These are phyloP conservation scores for Gaultheria prostrata DNA, from an alignment of 148 eudicot genomes.

Conservation along the genomic window DNA sequence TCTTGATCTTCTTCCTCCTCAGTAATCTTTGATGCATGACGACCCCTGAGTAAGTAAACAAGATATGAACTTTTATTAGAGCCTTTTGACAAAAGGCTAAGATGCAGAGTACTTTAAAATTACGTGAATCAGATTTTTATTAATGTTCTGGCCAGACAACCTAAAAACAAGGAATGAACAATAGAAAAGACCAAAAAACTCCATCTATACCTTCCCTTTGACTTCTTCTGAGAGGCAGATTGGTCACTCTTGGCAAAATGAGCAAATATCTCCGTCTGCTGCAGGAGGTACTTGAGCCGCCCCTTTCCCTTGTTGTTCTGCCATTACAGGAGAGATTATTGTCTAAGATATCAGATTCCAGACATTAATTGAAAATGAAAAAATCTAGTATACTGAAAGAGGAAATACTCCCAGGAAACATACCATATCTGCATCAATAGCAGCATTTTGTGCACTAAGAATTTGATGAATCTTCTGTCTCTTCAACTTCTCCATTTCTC, in stretches of 20 bases:
- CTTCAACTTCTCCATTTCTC: conserved; percentile 79
- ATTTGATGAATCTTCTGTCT: conserved; percentile 89
- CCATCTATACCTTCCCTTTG: conserved; percentile 62
- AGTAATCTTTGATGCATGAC: conserved; percentile 95
- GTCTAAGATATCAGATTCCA: not conserved
- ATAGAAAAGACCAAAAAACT: not conserved
- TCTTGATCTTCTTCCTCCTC: conserved; percentile 99
- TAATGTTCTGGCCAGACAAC: not conserved
- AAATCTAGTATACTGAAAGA: not conserved
- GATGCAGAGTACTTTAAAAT: not conserved
- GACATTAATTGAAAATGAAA: not conserved
- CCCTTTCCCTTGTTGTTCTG: conserved; percentile 97
- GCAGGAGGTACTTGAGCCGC: conserved; percentile 81
- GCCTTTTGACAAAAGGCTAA: not conserved
- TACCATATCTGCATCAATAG: conserved; percentile 94
- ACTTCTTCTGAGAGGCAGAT: conserved; percentile 57
- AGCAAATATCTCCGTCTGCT: conserved; percentile 96
- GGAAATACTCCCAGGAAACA: conserved; percentile 1
- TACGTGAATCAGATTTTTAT: not conserved
- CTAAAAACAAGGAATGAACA: not conserved
- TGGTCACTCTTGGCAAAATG: conserved; percentile 94
- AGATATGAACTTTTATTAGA: not conserved
- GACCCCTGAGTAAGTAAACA: conserved; percentile 53
- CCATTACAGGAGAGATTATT: not conserved
- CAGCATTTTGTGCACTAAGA: conserved; percentile 76